Conservation (phyloP, 768 basidiomycete genomes). For the Gloeophyllum trabeum region DNA sequence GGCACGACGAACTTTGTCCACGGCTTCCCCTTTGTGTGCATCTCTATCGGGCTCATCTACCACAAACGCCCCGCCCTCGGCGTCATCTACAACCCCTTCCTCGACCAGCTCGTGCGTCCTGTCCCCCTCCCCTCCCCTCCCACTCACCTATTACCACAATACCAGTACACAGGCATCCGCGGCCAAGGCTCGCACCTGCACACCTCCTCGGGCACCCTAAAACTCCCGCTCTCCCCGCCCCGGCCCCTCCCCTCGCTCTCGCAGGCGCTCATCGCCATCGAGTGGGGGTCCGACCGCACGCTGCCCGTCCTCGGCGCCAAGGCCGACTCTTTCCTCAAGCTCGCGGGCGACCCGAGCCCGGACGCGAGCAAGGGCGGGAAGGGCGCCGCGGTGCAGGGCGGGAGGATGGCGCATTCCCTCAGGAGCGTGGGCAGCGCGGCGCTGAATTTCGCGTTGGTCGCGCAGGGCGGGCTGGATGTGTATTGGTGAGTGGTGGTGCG, state of each 20-base stretch:
- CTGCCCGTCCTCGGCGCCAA: conserved; percentile 43
- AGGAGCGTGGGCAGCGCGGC: conserved; percentile 80
- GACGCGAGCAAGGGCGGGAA: background rate
- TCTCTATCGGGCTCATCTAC: conserved; percentile 86
- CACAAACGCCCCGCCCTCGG: conserved; percentile 75
- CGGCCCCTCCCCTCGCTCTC: conserved; percentile 58
- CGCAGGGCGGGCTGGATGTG: conserved; percentile 79
- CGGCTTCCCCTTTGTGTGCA: conserved; percentile 79
- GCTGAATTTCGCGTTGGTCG: conserved; percentile 74
- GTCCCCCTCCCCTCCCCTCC: background rate
- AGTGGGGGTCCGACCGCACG: conserved; percentile 82
- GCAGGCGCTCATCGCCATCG: conserved; percentile 66
- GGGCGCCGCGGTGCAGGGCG: conserved; percentile 40
- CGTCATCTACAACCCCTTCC: conserved; percentile 89
- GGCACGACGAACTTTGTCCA: conserved; percentile 87
- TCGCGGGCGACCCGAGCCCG: conserved; percentile 57
- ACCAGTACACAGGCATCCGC: conserved; percentile 66
- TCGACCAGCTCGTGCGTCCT: conserved; percentile 59
- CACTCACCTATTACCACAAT: background rate
- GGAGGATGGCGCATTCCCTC: conserved; percentile 78
- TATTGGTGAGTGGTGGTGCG: conserved; percentile 52
- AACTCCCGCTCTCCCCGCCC: conserved; percentile 50
- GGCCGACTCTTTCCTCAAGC: conserved; percentile 52
- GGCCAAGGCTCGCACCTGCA: conserved; percentile 70
- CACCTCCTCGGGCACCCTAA: conserved; percentile 23